Percentiles rank a stretch among this genome's conserved stretches.
These are phyloP conservation scores for Trichoderma sp. DNA, from an alignment of 2,329 filamentous ascomycete genomes.

Conservation along the genomic window DNA sequence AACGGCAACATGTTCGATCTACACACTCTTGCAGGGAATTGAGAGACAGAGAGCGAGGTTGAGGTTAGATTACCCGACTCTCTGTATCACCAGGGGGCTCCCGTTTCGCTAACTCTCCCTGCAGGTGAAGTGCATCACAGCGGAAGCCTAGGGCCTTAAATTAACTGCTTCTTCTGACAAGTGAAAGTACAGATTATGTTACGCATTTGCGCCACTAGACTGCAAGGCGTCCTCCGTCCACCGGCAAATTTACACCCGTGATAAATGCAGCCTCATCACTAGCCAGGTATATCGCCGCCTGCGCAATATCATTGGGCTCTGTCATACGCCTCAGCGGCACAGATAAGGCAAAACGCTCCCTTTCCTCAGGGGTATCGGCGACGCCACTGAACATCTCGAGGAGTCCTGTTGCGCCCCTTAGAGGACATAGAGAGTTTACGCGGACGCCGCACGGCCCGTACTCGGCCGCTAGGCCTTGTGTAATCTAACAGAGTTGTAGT, in stretches of 20 bases:
- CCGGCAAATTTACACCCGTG: neutral
- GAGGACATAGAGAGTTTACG: neutral
- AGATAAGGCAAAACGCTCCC: neutral
- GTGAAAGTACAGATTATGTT: neutral
- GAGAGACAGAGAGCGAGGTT: neutral
- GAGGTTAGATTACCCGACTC: neutral
- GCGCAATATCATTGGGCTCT: neutral
- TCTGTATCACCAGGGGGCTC: neutral
- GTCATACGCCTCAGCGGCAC: neutral
- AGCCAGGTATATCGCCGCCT: neutral
- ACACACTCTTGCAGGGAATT: no score
- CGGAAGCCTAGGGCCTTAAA: neutral
- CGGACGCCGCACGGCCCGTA: neutral
- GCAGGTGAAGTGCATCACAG: neutral
- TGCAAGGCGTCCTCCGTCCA: neutral
- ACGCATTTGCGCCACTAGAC: neutral
- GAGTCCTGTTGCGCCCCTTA: neutral
- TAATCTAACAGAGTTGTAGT: neutral
- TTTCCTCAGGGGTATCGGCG: neutral
- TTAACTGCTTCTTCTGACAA: neutral
- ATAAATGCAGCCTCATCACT: neutral
- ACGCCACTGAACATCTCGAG: neutral
- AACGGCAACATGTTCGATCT: neutral
- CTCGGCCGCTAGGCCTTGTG: neutral
- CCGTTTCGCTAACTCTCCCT: neutral